Percentiles rank a stretch among this genome's conserved stretches.
Conservation (phyloP, 148 eudicot genomes). For the Silene conica region DNA sequence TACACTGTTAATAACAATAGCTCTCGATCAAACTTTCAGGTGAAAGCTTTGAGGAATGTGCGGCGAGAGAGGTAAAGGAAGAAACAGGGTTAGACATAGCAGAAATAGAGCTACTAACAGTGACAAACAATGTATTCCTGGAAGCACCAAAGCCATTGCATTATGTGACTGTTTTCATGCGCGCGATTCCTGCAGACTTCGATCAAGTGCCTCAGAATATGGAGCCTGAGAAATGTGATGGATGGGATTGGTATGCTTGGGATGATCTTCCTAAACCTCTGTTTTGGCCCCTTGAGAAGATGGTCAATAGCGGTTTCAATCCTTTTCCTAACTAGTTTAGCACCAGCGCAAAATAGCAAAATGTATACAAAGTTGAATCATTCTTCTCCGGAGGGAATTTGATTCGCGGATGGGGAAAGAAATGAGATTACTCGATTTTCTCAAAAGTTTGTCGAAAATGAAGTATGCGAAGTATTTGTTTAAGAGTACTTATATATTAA, state of each 20-base stretch:
- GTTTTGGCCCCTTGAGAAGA: conserved; percentile 55
- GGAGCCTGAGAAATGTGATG: conserved; percentile 88
- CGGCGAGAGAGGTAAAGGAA: conserved; percentile 80
- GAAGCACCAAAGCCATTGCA: conserved; percentile 49
- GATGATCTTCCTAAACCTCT: conserved; percentile 66
- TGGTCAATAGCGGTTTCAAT: conserved; percentile 47
- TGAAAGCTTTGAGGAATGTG: conserved; percentile 89
- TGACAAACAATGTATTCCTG: conserved; percentile 48
- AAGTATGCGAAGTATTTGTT: no score
- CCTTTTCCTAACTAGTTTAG: conserved; percentile 37
- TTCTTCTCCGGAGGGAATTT: no score
- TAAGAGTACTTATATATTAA: no score
- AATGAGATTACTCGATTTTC: no score
- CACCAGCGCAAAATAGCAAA: no score
- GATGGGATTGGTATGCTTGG: conserved; percentile 96
- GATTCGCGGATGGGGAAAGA: no score
- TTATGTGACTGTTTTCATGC: conserved; percentile 53
- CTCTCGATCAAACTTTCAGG: conserved; percentile 32
- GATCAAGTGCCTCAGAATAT: conserved; percentile 44
- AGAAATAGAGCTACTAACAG: conserved; percentile 52
- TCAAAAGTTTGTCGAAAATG: no score
- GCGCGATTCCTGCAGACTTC: conserved; percentile 42
- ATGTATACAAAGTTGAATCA: not conserved
- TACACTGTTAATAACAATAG: no score
- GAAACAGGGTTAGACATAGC: conserved; percentile 73